A percentile compares a stretch with the other conserved stretches of the same genome.
These are phyloP conservation scores for Yamadazyma aaseri DNA, from an alignment of 1,139 yeast species.

Conservation along the genomic window DNA sequence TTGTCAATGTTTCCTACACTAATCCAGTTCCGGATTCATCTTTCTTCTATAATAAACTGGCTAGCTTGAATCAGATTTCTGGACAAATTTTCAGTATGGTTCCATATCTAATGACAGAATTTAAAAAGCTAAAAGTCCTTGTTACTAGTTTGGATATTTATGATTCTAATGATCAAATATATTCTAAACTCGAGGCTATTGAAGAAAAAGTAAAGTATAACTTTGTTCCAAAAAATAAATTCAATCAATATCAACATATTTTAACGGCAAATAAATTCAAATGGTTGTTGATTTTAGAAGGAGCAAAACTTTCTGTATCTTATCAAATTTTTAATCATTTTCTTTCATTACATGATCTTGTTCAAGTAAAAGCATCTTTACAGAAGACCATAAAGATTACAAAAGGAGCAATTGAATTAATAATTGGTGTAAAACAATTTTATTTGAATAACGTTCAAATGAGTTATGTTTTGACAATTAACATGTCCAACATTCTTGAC, in stretches of 20 bases:
- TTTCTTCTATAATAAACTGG: neutral
- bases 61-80: neutral
- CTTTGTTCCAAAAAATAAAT: neutral
- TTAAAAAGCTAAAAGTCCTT: neutral
- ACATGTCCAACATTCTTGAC: neutral
- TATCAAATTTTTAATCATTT: conserved; percentile 5
- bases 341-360: neutral
- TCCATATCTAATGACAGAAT: neutral
- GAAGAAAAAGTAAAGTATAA: neutral
- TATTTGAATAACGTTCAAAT: neutral
- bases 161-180: conserved; percentile 4
- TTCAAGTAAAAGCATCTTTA: neutral
- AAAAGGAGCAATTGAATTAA: neutral
- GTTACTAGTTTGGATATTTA: conserved; percentile 4
- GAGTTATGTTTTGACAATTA: neutral
- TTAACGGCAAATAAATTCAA: neutral
- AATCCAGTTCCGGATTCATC: neutral
- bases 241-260: neutral
- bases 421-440: neutral
- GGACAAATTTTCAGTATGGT: neutral
- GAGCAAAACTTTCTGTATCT: conserved; percentile 6
- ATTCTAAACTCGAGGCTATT: neutral
- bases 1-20: neutral
- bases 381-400: neutral
- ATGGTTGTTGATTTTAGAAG: conserved; percentile 4